A percentile compares a stretch with the other conserved stretches of the same genome.
phyloP scores from a whole-genome alignment of 2,329 filamentous ascomycete species.

The Acrodontium crateriforme region DNA sequence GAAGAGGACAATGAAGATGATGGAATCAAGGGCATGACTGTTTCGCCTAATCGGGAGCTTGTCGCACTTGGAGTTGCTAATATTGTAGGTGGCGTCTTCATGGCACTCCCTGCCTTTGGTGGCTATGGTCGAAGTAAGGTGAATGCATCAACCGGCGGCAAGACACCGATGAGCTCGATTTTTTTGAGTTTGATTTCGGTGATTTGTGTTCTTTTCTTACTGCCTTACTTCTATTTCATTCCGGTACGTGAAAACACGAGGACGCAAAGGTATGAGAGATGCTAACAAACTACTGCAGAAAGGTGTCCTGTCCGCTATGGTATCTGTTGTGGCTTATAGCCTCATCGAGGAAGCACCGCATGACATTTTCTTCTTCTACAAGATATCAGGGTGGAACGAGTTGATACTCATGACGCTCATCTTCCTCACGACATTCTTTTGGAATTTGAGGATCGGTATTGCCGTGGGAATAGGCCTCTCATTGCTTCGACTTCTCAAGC shows the following conservation, averaged over 20 bases:
- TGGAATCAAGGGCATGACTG: slow-evolving; percentile 61
- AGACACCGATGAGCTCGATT: slow-evolving; percentile 85
- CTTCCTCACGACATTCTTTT: slow-evolving; percentile 84
- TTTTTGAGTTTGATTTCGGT: slow-evolving; percentile 73
- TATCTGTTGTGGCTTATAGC: slow-evolving; percentile 87
- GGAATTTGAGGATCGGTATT: slow-evolving; percentile 85
- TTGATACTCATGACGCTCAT: slow-evolving; percentile 79
- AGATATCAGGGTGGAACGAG: slow-evolving; percentile 75
- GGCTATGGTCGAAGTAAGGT: slow-evolving; percentile 95
- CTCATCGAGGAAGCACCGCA: slow-evolving; percentile 91
- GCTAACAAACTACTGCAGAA: slow-evolving; percentile 43
- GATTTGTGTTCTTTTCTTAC: slow-evolving; percentile 62
- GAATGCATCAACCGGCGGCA: slow-evolving; percentile 80
- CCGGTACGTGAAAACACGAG: slow-evolving; percentile 48
- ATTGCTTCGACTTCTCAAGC: slow-evolving; percentile 74
- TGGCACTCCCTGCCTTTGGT: slow-evolving; percentile 85
- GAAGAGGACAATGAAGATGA: slow-evolving; percentile 21
- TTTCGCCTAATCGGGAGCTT: slow-evolving; percentile 86
- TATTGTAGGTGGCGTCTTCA: slow-evolving; percentile 80
- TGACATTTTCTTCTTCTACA: slow-evolving; percentile 79
- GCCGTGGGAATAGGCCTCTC: slow-evolving; percentile 87
- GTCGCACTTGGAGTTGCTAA: slow-evolving; percentile 86
- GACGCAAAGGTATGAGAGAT: slow-evolving; percentile 2
- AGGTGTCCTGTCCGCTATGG: slow-evolving; percentile 85
- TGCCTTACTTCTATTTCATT: slow-evolving; percentile 89